Evolutionary conservation across 208 protist species (phyloP).

Genomic region (Leptomonas pyrrhocoris): DNA sequence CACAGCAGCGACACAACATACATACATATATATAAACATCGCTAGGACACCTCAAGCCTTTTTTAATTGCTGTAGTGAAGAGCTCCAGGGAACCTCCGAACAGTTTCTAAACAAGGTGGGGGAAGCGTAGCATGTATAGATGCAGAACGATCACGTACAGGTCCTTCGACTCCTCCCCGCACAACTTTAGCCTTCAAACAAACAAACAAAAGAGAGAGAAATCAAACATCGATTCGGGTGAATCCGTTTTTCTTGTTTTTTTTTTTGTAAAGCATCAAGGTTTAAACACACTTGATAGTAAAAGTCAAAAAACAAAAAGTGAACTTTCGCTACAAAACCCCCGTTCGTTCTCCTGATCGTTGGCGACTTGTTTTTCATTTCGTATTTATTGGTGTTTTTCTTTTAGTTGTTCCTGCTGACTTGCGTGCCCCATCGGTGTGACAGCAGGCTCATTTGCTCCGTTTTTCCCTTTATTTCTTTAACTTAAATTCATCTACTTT

Average conservation of each 20-base stretch:
- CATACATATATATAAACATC: neutral
- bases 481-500: too few species aligned
- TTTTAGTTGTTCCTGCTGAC: neutral
- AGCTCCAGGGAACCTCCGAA: too few species aligned
- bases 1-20: neutral
- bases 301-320: neutral
- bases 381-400: neutral
- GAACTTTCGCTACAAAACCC: neutral
- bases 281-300: neutral
- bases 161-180: neutral
- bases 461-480: neutral
- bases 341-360: neutral
- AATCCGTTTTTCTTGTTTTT: neutral
- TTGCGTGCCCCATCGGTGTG: too few species aligned
- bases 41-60: too few species aligned
- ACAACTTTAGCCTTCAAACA: neutral
- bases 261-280: neutral
- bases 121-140: too few species aligned
- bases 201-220: neutral
- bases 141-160: too few species aligned
- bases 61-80: too few species aligned
- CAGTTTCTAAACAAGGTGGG: too few species aligned
- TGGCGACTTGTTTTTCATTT: slow-evolving; percentile 5
- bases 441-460: too few species aligned
- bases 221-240: neutral